Conservation (phyloP, 2,329 filamentous ascomycete species). For the Aplosporella prunicola region DNA sequence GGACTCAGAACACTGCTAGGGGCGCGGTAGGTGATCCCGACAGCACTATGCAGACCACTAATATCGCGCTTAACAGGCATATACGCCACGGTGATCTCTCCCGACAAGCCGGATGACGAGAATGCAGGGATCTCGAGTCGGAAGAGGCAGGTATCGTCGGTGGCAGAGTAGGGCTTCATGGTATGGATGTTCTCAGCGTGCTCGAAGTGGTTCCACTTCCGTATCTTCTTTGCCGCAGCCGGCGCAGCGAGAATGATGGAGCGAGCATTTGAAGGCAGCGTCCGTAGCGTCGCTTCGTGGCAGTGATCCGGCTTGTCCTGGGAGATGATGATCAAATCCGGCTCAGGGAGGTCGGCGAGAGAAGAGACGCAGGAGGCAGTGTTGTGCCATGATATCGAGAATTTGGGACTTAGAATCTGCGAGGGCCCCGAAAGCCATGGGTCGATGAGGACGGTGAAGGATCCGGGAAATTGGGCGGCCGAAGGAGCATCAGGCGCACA, state of each 20-base stretch:
- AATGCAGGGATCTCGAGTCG: slow-evolving; percentile 47
- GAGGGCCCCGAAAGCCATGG: slow-evolving; percentile 58
- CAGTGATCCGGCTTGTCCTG: slow-evolving; percentile 61
- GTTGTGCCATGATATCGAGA: slow-evolving; percentile 51
- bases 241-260: slow-evolving; percentile 59
- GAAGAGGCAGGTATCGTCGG: slow-evolving; percentile 21
- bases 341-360: slow-evolving; percentile 42
- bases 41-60: slow-evolving; percentile 53
- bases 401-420: slow-evolving; percentile 50
- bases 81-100: slow-evolving; percentile 63
- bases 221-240: slow-evolving; percentile 54
- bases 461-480: slow-evolving; percentile 33
- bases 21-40: slow-evolving; percentile 63
- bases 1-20: slow-evolving; percentile 36
- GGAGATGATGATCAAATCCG: slow-evolving; percentile 50
- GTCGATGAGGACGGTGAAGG: slow-evolving; percentile 61
- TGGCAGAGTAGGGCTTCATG: slow-evolving; percentile 23
- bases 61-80: slow-evolving; percentile 53
- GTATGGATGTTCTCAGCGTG: slow-evolving; percentile 38
- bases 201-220: slow-evolving; percentile 60
- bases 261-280: slow-evolving; percentile 47
- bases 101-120: slow-evolving; percentile 43
- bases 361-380: slow-evolving; percentile 48
- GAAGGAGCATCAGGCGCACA: slow-evolving; percentile 31
- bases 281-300: slow-evolving; percentile 57